Evolutionary conservation across 345 rosid species (phyloP), one percentile per base, ranked within the genome.

Genomic region (Cardamine chenopodiifolia): DNA sequence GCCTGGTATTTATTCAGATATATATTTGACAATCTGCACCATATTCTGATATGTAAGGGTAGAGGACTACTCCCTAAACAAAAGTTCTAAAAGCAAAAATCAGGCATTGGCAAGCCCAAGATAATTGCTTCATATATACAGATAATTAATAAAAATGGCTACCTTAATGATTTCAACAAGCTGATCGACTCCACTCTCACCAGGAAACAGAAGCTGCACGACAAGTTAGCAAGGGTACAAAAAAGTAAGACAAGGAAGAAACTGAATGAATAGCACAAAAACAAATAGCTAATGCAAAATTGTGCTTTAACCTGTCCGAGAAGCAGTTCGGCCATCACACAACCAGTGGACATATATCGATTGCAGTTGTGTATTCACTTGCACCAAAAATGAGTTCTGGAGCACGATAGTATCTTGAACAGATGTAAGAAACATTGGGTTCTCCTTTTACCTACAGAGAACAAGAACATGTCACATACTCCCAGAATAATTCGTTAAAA

Each of bases 131-230:
- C 40, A 53, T n/a, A 23, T 13, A 15, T 70, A 54, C 15, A 26
- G 32, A 63, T 10, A 23, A 18, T 11, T 44, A 23, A 63, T 12
- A 62, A 13, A 63, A 35, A 0, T 0, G 34, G 59, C 62, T 77
- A 92, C 98, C 98, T 92, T 92, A 74, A 92, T 92, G 82, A 92
- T 90, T 82, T 92, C 98, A 75, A 92, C 96, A 67, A 92, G 87
- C 80, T 90, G 98, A 81, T 92, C 96, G 2, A 92, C 96, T 78
- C 98, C 98, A 32, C 98, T 92, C 82, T 92, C 98, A 57, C 96
- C 98, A 56, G 96, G 98, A 84, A 92, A 92, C 74, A 92, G 69
- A 70, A 96, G 98, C 96, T 92, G 89, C 59, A 49, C 20, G 53
- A 54, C 32, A 76, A 66, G 13, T 31, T 70, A 55, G 56, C 11